Evolutionary conservation across 2,329 filamentous ascomycete genomes (phyloP), one percentile per base, ranked within the genome.

Genomic region (Colletotrichum aenigma): DNA sequence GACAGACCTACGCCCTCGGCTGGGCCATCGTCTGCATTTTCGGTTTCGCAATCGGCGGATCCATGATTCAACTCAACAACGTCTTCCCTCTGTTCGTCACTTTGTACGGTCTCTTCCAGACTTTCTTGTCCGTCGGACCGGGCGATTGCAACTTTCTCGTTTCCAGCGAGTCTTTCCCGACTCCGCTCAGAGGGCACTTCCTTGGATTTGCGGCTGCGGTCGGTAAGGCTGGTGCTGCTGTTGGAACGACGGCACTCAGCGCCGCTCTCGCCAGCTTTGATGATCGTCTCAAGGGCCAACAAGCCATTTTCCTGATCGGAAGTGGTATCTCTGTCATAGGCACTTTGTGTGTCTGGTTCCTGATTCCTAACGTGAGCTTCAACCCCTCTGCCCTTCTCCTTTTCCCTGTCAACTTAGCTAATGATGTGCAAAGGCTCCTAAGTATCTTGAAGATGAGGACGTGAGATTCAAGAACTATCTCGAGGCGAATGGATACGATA

Each of bases 71-170:
- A 16, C 85, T 90, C 68, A 87, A 85, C 6, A 83, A 83, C 34
- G 85, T 88, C 32, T 81, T 90, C 5, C 87, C 89, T 0, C 82
- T 89, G 1, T 90, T 90, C 76, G 84, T 90, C 12, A 83, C 89
- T 6, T 84, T 90, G 43, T 90, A 90, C 74, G 89, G 88, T 1
- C 81, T 90, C 4, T 87, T 90, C 81, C 87, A 88, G 79, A 86
- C 81, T 26, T 87, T 83, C 26, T 86, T 86, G 18, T 88, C 89
- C 28, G 81, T 89, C n/a, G 86, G 87, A 0, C 87, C 86, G 0
- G 87, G 87, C 0, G 85, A 87, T 66, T 88, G 85, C 78, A 86
- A 89, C 5, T 88, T 88, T 3, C 81, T 90, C 1, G 81, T 89
- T 5, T 88, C 86, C 2, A 88, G 86, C 6, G 89, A 90, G 78